Conservation (phyloP, 1,139 yeast species). For the Casaregolazyma lundiana region DNA sequence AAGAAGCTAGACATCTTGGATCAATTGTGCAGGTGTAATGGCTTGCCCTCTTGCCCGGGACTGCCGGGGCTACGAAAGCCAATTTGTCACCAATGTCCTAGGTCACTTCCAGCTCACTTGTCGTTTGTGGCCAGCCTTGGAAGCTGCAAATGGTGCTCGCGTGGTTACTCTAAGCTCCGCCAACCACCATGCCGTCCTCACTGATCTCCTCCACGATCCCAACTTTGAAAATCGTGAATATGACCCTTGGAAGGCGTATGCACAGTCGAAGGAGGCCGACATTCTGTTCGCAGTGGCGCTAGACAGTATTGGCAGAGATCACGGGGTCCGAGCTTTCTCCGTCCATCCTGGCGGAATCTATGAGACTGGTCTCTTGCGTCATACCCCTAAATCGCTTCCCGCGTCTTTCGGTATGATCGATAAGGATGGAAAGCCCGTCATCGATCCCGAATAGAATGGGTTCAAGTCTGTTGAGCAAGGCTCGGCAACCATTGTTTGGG, state of each 20-base stretch:
- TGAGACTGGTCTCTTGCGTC: background rate
- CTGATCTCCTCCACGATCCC: slow-evolving; percentile 28
- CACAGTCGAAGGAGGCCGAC: slow-evolving; percentile 30
- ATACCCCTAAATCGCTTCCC: background rate
- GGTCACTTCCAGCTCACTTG: slow-evolving; percentile 49
- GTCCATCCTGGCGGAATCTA: slow-evolving; percentile 15
- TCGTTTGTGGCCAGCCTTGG: background rate
- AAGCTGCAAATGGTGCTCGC: slow-evolving; percentile 38
- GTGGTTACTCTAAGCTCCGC: slow-evolving; percentile 63
- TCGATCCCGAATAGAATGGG: background rate
- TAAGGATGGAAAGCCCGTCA: no score
- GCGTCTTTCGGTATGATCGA: no score
- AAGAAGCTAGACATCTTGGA: no score
- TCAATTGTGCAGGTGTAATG: slow-evolving; percentile 75
- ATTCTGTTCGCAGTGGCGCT: no score
- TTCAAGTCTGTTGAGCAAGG: background rate
- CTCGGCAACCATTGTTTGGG: background rate
- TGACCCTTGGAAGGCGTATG: slow-evolving; percentile 20
- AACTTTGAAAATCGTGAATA: slow-evolving; percentile 12
- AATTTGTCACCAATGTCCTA: slow-evolving; percentile 64
- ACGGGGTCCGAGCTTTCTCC: slow-evolving; percentile 13
- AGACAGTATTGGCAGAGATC: no score
- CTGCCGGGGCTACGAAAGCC: slow-evolving; percentile 65
- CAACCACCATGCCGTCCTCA: slow-evolving; percentile 43
- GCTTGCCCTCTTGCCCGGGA: slow-evolving; percentile 63